Evolutionary conservation across 768 basidiomycete species (phyloP), one percentile per base, ranked within the genome.

Genomic region (Asterophora lycoperdoides): DNA sequence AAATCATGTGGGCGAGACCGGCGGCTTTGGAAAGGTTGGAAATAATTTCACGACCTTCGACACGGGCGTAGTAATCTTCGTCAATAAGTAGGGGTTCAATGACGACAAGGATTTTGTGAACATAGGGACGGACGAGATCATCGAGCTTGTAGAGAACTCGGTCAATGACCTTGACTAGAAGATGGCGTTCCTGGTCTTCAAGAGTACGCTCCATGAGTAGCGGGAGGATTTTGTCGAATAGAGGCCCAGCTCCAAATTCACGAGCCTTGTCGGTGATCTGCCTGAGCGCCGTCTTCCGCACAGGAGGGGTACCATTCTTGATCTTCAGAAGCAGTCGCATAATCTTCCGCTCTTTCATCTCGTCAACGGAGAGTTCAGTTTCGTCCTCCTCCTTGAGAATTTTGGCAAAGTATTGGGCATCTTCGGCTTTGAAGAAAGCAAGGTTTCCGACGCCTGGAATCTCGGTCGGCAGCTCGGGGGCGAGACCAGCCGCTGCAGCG

Each of bases 181-280:
- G 68, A 71, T 99, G 96, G 6, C 95, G 91, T 61, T 99, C 96
- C 68, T 99, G 95, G 58, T 99, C 95, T 70, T 99, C 96, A 38
- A 97, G 78, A 0, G 93, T 93, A 13, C 93, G 84, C 64, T 95
- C 93, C 96, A 99, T 99, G 60, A 98, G 87, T 37, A 99, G 75
- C 0, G 96, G 96, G 1, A 99, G 76, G 53, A 98, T 99, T 68
- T 99, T 99, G 72, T 99, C 96, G 67, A 98, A 99, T 5, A 98
- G 76, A 14, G 96, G 96, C 20, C 94, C 96, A 30, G 96, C 94
- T 43, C 96, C 95, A 50, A 98, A 97, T 60, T 99, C 93, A 56
- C 96, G 86, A 53, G 96, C 96, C 66, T 97, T 96, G 77, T 99
- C 96, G 13, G 96, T 98, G 60, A 99, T 98, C 64, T 98, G 95